Base-by-base conservation (phyloP, 2,329 filamentous ascomycete species). In the Curvularia sp. region DNA sequence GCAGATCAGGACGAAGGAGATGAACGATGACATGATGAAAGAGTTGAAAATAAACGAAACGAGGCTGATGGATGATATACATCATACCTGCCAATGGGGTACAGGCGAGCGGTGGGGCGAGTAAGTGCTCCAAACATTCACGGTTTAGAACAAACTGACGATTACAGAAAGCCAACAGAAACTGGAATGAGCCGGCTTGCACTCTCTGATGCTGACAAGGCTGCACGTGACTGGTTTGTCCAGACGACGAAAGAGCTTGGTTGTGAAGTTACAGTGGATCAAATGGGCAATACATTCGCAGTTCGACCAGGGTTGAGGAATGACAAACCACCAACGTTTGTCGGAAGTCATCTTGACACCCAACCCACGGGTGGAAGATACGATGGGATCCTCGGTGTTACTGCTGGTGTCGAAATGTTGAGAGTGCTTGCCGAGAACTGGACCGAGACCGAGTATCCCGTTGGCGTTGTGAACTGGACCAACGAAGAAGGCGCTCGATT, bases 401-500 rank as follows among this genome's bases (percentile, higher is more conserved):
- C 86, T 24, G 86, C 90, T 0, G 91, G 88, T 0, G 80, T 95
- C 0, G 91, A 95, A 76, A 88, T 90, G 74, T 78, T 95, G 13
- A 85, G 83, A 58, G 83, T 87, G 0, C 79, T 96, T 44, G 82
- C 88, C 5, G 90, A 93, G 18, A 84, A 88, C 60, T 80, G 84
- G 22, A 80, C 89, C 1, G 84, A 89, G 69, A 93, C 91, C 0
- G 84, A 89, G 44, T 89, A 86, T 39, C 88, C 88, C 1, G 83
- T 93, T 0, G 90, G 89, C 0, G 85, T 93, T 0, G 86, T 93
- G 2, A 92, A 93, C 69, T 92, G 89, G 89, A 93, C 89, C 2
- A 91, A 91, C 70, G 91, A 95, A 78, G 92, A 95, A 78, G 91
- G 91, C 2, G 91, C 91, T 1, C 85, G 91, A 0, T 94, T 94